Evolutionary conservation across 768 basidiomycete species (phyloP).

Genomic region (Serpula lacrymans): DNA sequence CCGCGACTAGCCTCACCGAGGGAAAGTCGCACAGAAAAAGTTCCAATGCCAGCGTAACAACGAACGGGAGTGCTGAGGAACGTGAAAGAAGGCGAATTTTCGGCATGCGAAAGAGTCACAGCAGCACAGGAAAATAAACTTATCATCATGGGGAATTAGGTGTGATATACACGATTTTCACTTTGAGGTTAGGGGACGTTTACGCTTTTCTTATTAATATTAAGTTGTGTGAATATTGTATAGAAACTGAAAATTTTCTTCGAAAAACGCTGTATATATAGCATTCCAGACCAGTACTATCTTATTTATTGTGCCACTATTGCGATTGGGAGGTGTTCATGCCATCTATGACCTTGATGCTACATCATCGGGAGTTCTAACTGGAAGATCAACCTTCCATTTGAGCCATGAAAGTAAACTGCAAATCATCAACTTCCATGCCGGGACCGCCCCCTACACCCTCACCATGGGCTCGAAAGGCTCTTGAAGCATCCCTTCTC

Average conservation of each 20-base stretch:
- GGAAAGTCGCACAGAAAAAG: too few species aligned
- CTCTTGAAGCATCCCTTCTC: conserved; percentile 45
- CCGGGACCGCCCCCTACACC: conserved; percentile 4
- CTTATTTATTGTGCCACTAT: too few species aligned
- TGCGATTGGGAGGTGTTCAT: too few species aligned
- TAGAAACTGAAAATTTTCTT: too few species aligned
- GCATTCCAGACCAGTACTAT: too few species aligned
- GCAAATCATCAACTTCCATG: conserved; percentile 30
- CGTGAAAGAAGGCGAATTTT: conserved; percentile 1
- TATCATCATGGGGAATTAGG: neutral
- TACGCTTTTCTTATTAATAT: too few species aligned
- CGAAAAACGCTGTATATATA: too few species aligned
- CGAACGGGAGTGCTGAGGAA: neutral
- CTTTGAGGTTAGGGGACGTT: too few species aligned
- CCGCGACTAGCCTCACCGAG: neutral
- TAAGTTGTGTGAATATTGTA: too few species aligned
- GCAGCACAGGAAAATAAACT: neutral
- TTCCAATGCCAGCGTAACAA: too few species aligned
- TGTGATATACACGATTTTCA: conserved; percentile 22
- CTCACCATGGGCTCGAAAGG: too few species aligned
- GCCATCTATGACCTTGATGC: too few species aligned
- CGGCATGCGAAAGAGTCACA: conserved; percentile 9
- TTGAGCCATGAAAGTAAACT: conserved; percentile 13
- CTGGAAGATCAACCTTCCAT: neutral
- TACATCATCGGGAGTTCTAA: neutral